Evolutionary conservation across 208 protist species (phyloP), one percentile per base, ranked within the genome.

Genomic region (Wallacemonas sp.): DNA sequence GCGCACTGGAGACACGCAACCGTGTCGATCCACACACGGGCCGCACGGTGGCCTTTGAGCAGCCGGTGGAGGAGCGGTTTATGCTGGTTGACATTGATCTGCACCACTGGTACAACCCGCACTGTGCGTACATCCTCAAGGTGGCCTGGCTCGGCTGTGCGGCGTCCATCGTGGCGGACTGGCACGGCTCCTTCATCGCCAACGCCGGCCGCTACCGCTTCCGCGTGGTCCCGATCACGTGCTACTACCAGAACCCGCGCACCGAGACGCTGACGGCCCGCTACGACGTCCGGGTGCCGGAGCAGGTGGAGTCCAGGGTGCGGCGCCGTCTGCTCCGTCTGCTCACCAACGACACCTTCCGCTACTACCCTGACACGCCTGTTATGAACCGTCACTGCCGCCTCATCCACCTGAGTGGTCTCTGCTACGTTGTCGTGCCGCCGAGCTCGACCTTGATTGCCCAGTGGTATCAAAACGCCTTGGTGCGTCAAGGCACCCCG

Each of bases 391-490:
- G 88, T 39, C 67, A 87, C 70, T 93, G 83, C 46, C 73, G 85
- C 1, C 68, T 94, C 12, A 68, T 92, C 52, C 85, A 94, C 64
- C 29, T 76, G 3, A 83, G 66, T 27, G 85, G 85, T 3, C 59
- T 94, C 17, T 91, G 85, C 72, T 91, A 81, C 55, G 79, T 92
- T 17, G 39, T 81, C 8, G 34, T 78, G 41, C 75, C 76, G 12
- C 68, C 71, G 5, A 72, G 53, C 36, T 41, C 36, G 13, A 81
- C 60, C 4, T 66, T 73, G 29, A 71, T 91, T 29, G 83, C 82
- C 41, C 68, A 81, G 66, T 94, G 88, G 88, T 87, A 83, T 68
- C 80, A 88, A 71, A 94, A 94, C 63, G 65, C 78, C 29, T 74
- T 71, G 26, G 48, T 87, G 70, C 66, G 62, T 17, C 74, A 78